Evolutionary conservation across 1,139 yeast genomes (phyloP).

Genomic region (Suhomyces kunorum): DNA sequence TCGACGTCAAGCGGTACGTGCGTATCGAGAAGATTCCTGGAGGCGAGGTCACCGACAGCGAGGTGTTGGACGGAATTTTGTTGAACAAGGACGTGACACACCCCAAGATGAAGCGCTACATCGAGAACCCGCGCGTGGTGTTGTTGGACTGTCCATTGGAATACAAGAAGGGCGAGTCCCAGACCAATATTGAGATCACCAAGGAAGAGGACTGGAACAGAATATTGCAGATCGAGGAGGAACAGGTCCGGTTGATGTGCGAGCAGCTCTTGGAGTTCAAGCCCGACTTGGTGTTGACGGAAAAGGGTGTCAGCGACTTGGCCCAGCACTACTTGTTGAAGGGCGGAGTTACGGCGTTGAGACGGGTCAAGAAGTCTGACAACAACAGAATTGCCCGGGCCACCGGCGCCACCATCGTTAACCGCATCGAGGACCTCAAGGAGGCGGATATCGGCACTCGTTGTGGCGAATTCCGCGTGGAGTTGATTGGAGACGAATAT

Average conservation of each 20-base stretch:
- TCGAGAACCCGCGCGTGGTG: constrained; percentile 85
- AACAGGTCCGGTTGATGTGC: constrained; percentile 87
- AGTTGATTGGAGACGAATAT: constrained; percentile 96
- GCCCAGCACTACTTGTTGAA: constrained; percentile 95
- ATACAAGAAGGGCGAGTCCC: constrained; percentile 98
- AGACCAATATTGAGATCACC: constrained; percentile 95
- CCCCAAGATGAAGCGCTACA: constrained; percentile 91
- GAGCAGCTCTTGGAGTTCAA: constrained; percentile 81
- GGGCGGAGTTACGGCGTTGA: constrained; percentile 88
- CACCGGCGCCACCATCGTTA: constrained; percentile 96
- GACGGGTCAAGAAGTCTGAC: constrained; percentile 95
- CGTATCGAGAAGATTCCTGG: constrained; percentile 97
- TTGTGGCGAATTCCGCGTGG: constrained; percentile 91
- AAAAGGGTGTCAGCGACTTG: constrained; percentile 96
- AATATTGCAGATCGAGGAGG: constrained; percentile 94
- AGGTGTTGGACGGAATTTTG: constrained; percentile 86
- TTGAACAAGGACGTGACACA: constrained; percentile 96
- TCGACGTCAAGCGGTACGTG: constrained; percentile 90
- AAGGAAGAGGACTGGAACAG: constrained; percentile 97
- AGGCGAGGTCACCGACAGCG: constrained; percentile 89
- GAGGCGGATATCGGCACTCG: constrained; percentile 85
- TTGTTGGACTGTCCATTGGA: constrained; percentile 95
- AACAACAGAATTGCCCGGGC: constrained; percentile 97
- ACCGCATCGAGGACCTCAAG: constrained; percentile 90
- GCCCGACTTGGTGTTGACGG: constrained; percentile 95